Percentiles rank a stretch among this genome's conserved stretches.
These are phyloP conservation scores for Ambrosia hybrid DNA, from an alignment of 140 eudicot genomes.

Conservation along the genomic window DNA sequence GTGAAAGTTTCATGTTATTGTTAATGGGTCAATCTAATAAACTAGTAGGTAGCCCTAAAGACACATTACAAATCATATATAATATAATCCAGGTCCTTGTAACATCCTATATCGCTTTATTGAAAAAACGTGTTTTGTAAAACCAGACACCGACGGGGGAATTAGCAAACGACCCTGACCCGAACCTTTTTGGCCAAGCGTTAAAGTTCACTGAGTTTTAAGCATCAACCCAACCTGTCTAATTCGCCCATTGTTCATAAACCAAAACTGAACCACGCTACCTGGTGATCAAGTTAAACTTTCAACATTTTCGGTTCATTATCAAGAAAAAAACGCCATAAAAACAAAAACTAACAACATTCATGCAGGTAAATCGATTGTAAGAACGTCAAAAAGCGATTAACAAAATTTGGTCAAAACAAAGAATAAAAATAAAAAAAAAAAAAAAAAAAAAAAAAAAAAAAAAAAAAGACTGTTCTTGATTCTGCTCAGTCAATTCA, in stretches of 20 bases:
- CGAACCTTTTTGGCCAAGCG: too few relatives aligned
- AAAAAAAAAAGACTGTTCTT: slow-evolving; percentile 9
- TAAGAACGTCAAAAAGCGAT: slow-evolving; percentile 2
- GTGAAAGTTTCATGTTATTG: neutral
- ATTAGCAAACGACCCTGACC: too few relatives aligned
- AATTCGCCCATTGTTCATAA: neutral
- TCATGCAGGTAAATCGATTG: slow-evolving; percentile 6
- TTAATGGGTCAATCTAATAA: neutral
- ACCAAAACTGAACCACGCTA: neutral
- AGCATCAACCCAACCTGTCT: neutral
- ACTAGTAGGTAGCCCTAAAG: too few relatives aligned
- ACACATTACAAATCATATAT: too few relatives aligned
- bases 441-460: too few relatives aligned
- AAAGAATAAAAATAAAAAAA: neutral
- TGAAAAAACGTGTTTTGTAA: too few relatives aligned
- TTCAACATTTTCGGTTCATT: neutral
- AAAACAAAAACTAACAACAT: slow-evolving; percentile 9
- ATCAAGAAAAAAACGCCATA: neutral
- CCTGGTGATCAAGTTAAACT: too few relatives aligned
- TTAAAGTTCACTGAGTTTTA: too few relatives aligned
- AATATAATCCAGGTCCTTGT: too few relatives aligned
- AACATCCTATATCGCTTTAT: too few relatives aligned
- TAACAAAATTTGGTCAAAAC: slow-evolving; percentile 7
- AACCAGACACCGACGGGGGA: too few relatives aligned
- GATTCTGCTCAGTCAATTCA: slow-evolving; percentile 6